These are phyloP conservation scores for Leishmania major DNA, from an alignment of 208 protist species.

Conservation along the genomic window DNA sequence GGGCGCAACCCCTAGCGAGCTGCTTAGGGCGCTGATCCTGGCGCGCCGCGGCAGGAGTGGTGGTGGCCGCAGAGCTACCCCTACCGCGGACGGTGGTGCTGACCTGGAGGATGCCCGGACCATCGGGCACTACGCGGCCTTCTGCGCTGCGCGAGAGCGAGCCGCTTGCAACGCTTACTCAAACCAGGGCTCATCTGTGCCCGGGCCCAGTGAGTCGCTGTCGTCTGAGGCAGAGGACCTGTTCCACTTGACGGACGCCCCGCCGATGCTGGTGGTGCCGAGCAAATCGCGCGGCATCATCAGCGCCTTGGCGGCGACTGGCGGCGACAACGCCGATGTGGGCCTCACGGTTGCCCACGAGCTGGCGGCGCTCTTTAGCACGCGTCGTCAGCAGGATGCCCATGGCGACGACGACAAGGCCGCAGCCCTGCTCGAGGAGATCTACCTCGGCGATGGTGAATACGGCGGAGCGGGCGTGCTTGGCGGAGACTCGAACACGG, in stretches of 20 bases:
- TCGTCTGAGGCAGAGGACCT: conserved; percentile 10
- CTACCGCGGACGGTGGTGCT: neutral
- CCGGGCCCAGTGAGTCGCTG: neutral
- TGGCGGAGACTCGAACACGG: conserved; percentile 27
- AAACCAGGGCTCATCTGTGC: neutral
- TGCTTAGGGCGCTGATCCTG: neutral
- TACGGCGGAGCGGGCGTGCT: neutral
- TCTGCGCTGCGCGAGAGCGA: conserved; percentile 22
- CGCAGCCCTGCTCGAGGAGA: conserved; percentile 15
- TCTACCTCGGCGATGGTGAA: conserved; percentile 31
- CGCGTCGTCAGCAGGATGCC: neutral
- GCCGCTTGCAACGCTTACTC: neutral
- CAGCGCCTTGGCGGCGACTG: neutral
- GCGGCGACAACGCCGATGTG: neutral
- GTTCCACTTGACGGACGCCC: conserved; percentile 17
- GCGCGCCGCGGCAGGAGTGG: neutral
- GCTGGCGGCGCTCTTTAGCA: conserved; percentile 36
- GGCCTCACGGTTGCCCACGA: conserved; percentile 14
- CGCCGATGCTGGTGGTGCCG: neutral
- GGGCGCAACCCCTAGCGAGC: neutral
- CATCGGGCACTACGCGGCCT: conserved; percentile 14
- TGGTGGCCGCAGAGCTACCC: neutral
- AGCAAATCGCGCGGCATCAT: neutral
- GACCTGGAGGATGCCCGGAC: conserved; percentile 4
- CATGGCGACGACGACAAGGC: conserved; percentile 6